Conservation (phyloP, 106 monocot genomes). For the Allium sativum region DNA sequence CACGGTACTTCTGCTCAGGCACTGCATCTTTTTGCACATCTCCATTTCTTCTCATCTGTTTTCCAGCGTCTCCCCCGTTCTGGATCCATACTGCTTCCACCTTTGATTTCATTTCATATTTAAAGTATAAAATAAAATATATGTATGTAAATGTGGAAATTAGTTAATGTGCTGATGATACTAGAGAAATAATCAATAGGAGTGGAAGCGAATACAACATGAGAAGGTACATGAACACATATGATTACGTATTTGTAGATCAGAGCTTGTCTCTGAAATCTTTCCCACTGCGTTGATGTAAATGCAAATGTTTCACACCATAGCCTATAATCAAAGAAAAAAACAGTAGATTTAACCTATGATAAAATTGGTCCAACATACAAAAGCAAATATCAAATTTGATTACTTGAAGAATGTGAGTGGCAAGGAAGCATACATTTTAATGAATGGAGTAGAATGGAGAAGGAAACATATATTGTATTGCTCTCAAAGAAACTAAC, state of each 20-base stretch:
- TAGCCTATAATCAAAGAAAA: not conserved
- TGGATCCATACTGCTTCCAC: slow-evolving; percentile 8
- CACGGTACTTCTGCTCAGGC: slow-evolving; percentile 61
- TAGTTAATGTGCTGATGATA: not conserved
- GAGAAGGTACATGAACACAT: slow-evolving; percentile 58
- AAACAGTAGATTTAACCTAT: no score
- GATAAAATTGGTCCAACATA: no score
- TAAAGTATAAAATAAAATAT: not conserved
- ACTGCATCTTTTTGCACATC: slow-evolving; percentile 54
- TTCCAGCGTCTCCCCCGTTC: slow-evolving; percentile 62
- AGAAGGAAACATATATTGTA: no score
- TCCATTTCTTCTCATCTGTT: slow-evolving; percentile 74
- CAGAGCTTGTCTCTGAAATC: slow-evolving; percentile 71
- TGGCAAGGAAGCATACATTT: not conserved
- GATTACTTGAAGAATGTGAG: no score
- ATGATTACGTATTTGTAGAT: slow-evolving; percentile 68
- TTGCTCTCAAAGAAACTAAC: no score
- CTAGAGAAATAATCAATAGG: not conserved
- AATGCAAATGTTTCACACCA: slow-evolving; percentile 27
- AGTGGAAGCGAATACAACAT: slow-evolving; percentile 45
- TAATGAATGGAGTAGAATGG: not conserved
- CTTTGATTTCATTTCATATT: not conserved
- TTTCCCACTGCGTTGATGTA: slow-evolving; percentile 66
- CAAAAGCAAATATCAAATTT: no score
- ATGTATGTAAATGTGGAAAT: not conserved